Evolutionary conservation across 2,329 filamentous ascomycete genomes (phyloP).

Genomic region (Fusarium euwallaceae): DNA sequence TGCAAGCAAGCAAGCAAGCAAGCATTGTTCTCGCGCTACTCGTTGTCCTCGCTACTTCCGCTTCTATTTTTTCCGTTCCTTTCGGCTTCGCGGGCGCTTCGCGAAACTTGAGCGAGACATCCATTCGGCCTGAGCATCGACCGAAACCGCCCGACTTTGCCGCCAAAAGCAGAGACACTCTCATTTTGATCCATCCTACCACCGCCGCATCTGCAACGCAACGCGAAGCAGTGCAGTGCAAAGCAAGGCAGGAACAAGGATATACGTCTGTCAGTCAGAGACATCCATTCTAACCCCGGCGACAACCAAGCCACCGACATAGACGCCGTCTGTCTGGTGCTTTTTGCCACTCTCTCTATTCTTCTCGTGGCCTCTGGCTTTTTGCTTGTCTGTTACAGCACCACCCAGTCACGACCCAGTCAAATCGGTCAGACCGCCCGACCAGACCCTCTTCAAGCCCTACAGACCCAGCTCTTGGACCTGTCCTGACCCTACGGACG

Average conservation of each 20-base stretch:
- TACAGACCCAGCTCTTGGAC: neutral
- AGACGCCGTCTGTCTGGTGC: neutral
- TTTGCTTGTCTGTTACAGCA: neutral
- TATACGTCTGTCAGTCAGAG: neutral
- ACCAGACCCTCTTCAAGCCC: neutral
- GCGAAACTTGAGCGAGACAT: conserved; percentile 31
- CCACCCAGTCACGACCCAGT: conserved; percentile 12
- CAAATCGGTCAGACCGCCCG: conserved; percentile 32
- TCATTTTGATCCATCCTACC: neutral
- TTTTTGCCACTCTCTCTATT: conserved; percentile 25
- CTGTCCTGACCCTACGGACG: neutral
- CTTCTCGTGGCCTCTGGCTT: conserved; percentile 27
- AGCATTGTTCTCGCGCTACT: neutral
- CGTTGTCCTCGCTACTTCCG: neutral
- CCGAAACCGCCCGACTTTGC: conserved; percentile 27
- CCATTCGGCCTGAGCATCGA: conserved; percentile 6
- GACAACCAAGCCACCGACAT: neutral
- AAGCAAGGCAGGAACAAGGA: neutral
- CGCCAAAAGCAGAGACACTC: conserved; percentile 14
- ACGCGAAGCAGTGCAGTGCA: conserved; percentile 10
- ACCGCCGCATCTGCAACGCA: conserved; percentile 39
- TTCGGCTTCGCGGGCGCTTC: neutral
- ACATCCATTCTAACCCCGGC: neutral
- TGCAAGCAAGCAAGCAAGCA: no score
- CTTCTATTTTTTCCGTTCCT: neutral